Base-by-base conservation (phyloP, 1,284 basidiomycete genomes). In the Rhizoctonia solani region DNA sequence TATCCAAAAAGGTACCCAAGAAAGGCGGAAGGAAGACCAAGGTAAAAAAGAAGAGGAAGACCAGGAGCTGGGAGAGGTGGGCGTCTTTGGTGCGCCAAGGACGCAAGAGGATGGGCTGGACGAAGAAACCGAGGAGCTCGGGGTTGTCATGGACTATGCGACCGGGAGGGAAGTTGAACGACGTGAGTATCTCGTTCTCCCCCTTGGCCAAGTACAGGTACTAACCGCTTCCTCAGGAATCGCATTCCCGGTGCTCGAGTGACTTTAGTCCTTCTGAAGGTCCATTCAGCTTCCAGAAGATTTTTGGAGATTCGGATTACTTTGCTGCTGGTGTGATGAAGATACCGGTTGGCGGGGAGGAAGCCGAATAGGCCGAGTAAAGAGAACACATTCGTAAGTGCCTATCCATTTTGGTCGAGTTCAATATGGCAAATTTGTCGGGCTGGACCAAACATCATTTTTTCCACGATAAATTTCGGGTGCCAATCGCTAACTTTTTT, bases 261-360 rank as follows among this genome's bases (percentile, higher is more conserved):
- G 74, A 82, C 0, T 86, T 86, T 23, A 80, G 79, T 61, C 78
- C 83, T 16, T 82, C 85, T 2, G 83, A 82, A 14, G 82, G 83
- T 49, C 81, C 84, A 23, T 99, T 95, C 85, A 81, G 80, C 29
- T 99, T 95, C 76, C 89, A 97, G 75, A 97, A 96, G 78, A 85
- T 96, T n/a, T 97, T 97, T 75, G 87, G 88, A n/a, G 94, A 98
- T 71, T 89, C 87, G 54, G 87, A 92, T 54, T 95, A 93, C 74
- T 87, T 97, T 73, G 95, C 95, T 0, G 89, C 93, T 16, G 97
- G 97, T 0, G 85, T 94, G 65, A 81, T 98, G 37, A 81, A 86
- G 54, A 89, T 99, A 42, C 92, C 93, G 3, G 85, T 89, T 0
- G 81, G 85, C n/a, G 1, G 84, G 85, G 23, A 81, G 84, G 70